Evolutionary conservation across 1,284 basidiomycete species (phyloP).

Genomic region (Ustilago loliicola): DNA sequence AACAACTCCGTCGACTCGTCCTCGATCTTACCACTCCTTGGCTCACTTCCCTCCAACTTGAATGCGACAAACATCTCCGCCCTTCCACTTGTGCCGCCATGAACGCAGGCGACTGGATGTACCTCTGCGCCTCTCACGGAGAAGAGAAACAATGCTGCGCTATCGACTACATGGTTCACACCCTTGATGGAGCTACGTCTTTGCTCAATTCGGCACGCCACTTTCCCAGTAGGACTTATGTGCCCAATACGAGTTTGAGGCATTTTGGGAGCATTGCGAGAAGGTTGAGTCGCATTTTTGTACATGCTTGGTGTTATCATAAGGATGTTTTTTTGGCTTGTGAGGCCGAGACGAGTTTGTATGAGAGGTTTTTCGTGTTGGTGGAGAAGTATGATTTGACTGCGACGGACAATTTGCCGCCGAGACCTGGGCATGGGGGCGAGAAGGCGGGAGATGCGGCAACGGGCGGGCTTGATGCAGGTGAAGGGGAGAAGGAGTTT

Average conservation of each 20-base stretch:
- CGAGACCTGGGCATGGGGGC: constrained; percentile 20
- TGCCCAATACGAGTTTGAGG: constrained; percentile 80
- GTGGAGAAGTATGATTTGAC: constrained; percentile 82
- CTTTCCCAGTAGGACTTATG: constrained; percentile 76
- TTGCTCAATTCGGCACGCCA: constrained; percentile 90
- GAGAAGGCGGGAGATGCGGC: background rate
- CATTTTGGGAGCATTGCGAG: constrained; percentile 89
- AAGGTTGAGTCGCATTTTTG: constrained; percentile 92
- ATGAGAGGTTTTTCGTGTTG: constrained; percentile 88
- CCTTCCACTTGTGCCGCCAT: constrained; percentile 85
- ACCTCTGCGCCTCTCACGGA: constrained; percentile 89
- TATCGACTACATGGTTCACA: constrained; percentile 96
- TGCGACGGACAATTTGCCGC: constrained; percentile 47
- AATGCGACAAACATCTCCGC: constrained; percentile 74
- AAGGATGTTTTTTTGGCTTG: constrained; percentile 89
- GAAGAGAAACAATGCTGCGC: constrained; percentile 80
- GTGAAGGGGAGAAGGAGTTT: constrained; percentile 19
- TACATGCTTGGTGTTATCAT: constrained; percentile 84
- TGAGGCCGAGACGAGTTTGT: constrained; percentile 89
- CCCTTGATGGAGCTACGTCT: constrained; percentile 90
- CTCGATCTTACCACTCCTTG: constrained; percentile 91
- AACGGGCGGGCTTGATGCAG: constrained; percentile 3
- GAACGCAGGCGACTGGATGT: constrained; percentile 97
- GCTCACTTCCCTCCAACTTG: constrained; percentile 84
- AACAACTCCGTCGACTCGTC: constrained; percentile 89